Base-by-base conservation (phyloP, 2,329 filamentous ascomycete genomes). In the Grosmannia penicillata region DNA sequence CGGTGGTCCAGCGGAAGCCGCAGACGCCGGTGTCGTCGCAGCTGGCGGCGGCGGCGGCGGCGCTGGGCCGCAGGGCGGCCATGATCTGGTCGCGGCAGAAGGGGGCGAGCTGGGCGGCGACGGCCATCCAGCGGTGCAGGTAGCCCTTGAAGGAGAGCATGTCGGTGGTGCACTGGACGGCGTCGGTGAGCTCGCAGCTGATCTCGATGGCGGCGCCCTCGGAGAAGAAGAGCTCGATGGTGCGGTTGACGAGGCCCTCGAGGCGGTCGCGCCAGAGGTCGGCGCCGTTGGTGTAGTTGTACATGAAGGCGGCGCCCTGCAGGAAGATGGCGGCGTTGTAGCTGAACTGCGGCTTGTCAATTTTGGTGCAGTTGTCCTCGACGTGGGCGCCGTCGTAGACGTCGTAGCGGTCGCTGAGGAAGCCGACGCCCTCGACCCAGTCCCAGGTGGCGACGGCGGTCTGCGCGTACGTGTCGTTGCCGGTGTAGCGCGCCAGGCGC, bases 381-480 rank as follows among this genome's bases (percentile, higher is more conserved):
- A 68, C 66, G 38, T 73, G 66, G 6, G 68, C 67, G 28, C 78
- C 78, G 51, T 80, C 78, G 46, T 67, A 79, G 18, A 82, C 62
- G 36, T 68, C 62, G 51, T 70, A 81, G 3, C 43, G 38, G 9
- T 65, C 51, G 49, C 72, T 65, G 45, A 83, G 68, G 36, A 83
- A 66, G 1, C 70, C 63, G 29, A 75, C 60, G 6, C 51, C 53
- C 6, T 56, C 52, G 53, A 74, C 74, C 79, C 79, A 84, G 36
- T 82, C 65, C 62, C 83, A 94, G 1, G 74, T 70, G 46, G 62
- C 75, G n/a, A 75, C 70, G 0, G 83, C 83, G 82, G 81, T 86
- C 9, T 84, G 70, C 1, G 73, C 68, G 52, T 93, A 93, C 0
- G 81, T 82, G 33, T 66, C 53, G 49, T 93, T 89, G 14, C 74